A percentile compares a stretch with the other conserved stretches of the same genome.
These are phyloP conservation scores for Monosporascus sp. DNA, from an alignment of 2,329 filamentous ascomycete genomes.

Conservation along the genomic window DNA sequence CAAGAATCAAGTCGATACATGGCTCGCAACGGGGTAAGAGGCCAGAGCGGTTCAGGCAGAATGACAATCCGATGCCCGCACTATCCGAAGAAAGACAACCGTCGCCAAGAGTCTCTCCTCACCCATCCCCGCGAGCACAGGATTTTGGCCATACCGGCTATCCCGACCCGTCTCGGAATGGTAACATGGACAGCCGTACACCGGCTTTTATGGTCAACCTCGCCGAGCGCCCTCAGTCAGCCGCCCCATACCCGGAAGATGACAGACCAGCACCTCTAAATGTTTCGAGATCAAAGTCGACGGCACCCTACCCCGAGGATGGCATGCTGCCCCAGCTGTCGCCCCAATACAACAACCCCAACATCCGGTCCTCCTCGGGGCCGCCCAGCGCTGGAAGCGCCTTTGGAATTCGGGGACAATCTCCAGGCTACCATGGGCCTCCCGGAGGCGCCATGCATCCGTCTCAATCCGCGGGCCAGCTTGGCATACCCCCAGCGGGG, in stretches of 20 bases:
- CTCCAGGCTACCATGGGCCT: slow-evolving; percentile 17
- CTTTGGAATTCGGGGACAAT: slow-evolving; percentile 50
- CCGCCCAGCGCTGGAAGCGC: slow-evolving; percentile 46
- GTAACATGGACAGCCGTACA: slow-evolving; percentile 31
- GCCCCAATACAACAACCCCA: slow-evolving; percentile 41
- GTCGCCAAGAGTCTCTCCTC: slow-evolving; percentile 34
- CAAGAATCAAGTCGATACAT: slow-evolving; percentile 77
- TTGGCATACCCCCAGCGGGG: slow-evolving; percentile 37
- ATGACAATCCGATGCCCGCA: slow-evolving; percentile 42
- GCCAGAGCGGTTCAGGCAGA: slow-evolving; percentile 54
- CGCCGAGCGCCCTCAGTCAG: slow-evolving; percentile 47
- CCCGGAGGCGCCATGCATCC: slow-evolving; percentile 32
- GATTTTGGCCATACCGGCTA: slow-evolving; percentile 39
- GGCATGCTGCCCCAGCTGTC: slow-evolving; percentile 35
- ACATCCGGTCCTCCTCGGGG: slow-evolving; percentile 45
- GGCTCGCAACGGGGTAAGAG: slow-evolving; percentile 62
- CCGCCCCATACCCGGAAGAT: slow-evolving; percentile 67
- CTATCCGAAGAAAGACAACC: slow-evolving; percentile 37
- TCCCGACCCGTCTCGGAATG: slow-evolving; percentile 42
- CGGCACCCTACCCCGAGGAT: slow-evolving; percentile 51
- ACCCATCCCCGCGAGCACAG: slow-evolving; percentile 36
- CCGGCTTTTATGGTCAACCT: slow-evolving; percentile 50
- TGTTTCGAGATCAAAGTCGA: slow-evolving; percentile 39
- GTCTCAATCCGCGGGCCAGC: slow-evolving; percentile 42
- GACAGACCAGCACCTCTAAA: slow-evolving; percentile 52